A percentile compares a stretch with the other conserved stretches of the same genome.
Conservation (phyloP, 345 rosid species). For the Acer negundo region DNA sequence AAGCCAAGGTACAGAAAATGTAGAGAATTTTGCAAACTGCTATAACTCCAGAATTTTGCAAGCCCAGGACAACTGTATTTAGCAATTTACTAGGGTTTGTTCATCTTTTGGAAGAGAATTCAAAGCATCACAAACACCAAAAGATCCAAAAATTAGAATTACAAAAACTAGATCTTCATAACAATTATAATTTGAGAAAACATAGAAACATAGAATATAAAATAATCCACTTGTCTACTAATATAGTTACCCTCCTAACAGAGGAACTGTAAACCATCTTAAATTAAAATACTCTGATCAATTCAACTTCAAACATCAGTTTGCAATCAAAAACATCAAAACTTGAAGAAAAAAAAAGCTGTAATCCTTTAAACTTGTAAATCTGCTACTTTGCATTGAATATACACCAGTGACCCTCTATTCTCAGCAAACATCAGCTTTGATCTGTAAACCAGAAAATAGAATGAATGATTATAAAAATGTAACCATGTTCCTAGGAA, state of each 20-base stretch:
- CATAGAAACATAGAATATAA: neutral
- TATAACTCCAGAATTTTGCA: neutral
- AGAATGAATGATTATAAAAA: neutral
- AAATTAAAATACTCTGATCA: neutral
- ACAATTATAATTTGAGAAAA: neutral
- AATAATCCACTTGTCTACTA: neutral
- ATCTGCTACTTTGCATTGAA: neutral
- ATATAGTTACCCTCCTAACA: neutral
- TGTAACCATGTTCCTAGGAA: neutral
- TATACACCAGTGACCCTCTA: neutral
- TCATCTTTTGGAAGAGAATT: neutral
- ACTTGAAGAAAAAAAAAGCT: neutral
- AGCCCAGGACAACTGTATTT: too few relatives aligned
- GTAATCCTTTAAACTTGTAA: neutral
- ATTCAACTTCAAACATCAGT: neutral
- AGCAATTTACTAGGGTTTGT: neutral
- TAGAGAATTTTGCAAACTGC: neutral
- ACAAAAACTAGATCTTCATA: neutral
- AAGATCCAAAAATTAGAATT: neutral
- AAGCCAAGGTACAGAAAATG: neutral
- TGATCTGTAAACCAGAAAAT: constrained; percentile 6
- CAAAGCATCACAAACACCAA: neutral
- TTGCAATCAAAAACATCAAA: neutral
- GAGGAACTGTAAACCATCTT: neutral
- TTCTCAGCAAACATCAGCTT: neutral